Percentiles rank a stretch among this genome's conserved stretches.
These are phyloP conservation scores for Candida sithepensis DNA, from an alignment of 805 yeast genomes.

Conservation along the genomic window DNA sequence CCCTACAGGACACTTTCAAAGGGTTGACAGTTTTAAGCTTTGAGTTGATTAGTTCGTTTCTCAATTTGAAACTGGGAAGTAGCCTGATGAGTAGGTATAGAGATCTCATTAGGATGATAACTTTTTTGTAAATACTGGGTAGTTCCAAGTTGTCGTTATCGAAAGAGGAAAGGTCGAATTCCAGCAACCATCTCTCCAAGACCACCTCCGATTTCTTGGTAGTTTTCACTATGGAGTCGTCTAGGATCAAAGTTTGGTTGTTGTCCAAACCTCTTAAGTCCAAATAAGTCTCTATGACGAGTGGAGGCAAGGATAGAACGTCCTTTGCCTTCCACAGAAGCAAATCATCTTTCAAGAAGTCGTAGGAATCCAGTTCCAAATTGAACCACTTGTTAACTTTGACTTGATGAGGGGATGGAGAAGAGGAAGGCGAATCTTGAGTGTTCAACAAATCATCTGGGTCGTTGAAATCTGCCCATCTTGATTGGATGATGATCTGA, in stretches of 20 bases:
- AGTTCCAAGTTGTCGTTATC: constrained; percentile 45
- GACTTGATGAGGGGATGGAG: constrained; percentile 4
- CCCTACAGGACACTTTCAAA: constrained; percentile 52
- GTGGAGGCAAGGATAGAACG: constrained; percentile 58
- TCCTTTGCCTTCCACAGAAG: constrained; percentile 54
- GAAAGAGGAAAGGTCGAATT: constrained; percentile 54
- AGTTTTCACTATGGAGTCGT: constrained; percentile 50
- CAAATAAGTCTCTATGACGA: constrained; percentile 74
- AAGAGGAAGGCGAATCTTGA: not conserved
- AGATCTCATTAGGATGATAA: constrained; percentile 70
- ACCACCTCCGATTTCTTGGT: constrained; percentile 79
- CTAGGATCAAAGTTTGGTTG: constrained; percentile 22
- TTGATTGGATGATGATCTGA: constrained; percentile 39
- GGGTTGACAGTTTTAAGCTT: constrained; percentile 27
- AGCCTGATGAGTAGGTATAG: constrained; percentile 62
- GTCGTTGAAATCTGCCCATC: constrained; percentile 17
- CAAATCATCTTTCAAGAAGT: constrained; percentile 50
- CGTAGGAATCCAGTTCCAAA: constrained; percentile 40
- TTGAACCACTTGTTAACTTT: constrained; percentile 63
- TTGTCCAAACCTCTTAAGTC: constrained; percentile 25
- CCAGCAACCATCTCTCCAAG: constrained; percentile 89
- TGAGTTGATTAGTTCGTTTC: constrained; percentile 38
- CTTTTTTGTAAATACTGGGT: constrained; percentile 68
- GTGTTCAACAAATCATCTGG: constrained; percentile 1
- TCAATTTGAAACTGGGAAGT: constrained; percentile 68